Base-by-base conservation (phyloP, 2,329 filamentous ascomycete species). In the Bimuria novae-zelandiae region DNA sequence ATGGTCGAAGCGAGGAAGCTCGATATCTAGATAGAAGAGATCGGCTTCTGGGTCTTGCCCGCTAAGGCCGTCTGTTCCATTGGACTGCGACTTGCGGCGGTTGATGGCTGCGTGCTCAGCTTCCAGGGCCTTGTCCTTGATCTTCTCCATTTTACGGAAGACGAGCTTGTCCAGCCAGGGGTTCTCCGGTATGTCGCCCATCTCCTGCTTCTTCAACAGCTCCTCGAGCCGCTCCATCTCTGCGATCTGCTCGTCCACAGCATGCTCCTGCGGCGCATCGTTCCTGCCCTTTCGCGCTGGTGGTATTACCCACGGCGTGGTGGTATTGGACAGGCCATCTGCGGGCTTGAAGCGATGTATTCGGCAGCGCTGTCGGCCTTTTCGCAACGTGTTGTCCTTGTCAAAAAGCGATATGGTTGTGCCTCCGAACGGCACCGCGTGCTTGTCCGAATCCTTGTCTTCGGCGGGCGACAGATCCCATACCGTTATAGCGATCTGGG, bases 121-220 rank as follows among this genome's bases (percentile, higher is more conserved):
- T 39, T 70, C 74, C 17, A 74, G 59, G 8, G 73, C 72, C 33
- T 78, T 75, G 27, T 67, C 74, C 14, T 76, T 67, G 29, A 77
- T 74, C 75, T 89, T 94, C 76, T 96, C 93, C 54, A 96, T 87
- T 46, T 89, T 89, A 35, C 93, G 87, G 71, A 96, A 99, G 2
- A 97, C 92, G 63, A 97, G 82, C 67, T 94, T 90, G 72, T 99
- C 94, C 37, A 99, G 83, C 95, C 94, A 99, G 65, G 95, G 90
- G 42, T 96, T 89, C 14, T 92, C 85, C 0, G 90, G 87, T 22
- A 99, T 93, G 71, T 99, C 94, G 16, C 92, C 92, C 89, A 97
- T 95, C 70, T 99, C 95, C 69, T 97, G 94, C 75, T 96, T 96
- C 76, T 99, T 99, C 70, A 99, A 89, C 19, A 97, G 75, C 49